These are phyloP conservation scores for Peronospora farinosa DNA, from an alignment of 352 stramenopile genomes.

Conservation along the genomic window DNA sequence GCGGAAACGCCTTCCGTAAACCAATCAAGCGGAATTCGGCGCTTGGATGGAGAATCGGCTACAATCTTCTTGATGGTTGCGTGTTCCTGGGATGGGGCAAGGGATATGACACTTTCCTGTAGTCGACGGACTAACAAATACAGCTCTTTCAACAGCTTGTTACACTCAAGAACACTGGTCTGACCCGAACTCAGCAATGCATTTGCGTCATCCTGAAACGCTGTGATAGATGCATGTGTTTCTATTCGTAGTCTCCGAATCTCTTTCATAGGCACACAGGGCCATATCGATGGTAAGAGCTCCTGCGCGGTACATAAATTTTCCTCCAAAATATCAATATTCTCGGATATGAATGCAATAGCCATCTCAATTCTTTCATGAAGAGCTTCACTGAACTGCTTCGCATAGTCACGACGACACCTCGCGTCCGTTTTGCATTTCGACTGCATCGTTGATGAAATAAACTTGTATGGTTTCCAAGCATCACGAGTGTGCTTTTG, in stretches of 20 bases:
- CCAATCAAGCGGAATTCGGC: constrained; percentile 74
- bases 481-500: constrained; percentile 24
- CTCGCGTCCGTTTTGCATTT: constrained; percentile 38
- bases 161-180: constrained; percentile 61
- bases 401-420: constrained; percentile 44
- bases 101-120: constrained; percentile 50
- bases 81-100: constrained; percentile 54
- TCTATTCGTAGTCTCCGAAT: constrained; percentile 43
- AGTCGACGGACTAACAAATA: constrained; percentile 50
- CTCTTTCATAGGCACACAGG: constrained; percentile 49
- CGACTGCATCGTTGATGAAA: constrained; percentile 69
- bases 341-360: constrained; percentile 42
- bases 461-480: constrained; percentile 74
- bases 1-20: constrained; percentile 43
- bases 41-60: constrained; percentile 52
- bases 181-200: constrained; percentile 24
- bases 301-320: constrained; percentile 57
- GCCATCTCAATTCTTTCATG: constrained; percentile 36
- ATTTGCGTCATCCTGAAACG: constrained; percentile 32
- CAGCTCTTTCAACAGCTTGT: constrained; percentile 54
- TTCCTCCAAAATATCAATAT: constrained; percentile 67
- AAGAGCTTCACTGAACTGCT: constrained; percentile 44
- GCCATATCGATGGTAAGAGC: constrained; percentile 50
- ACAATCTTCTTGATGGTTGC: constrained; percentile 76
- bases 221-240: constrained; percentile 29